phyloP scores from a whole-genome alignment of 179 eudicot genomes.

The Amaranthus tricolor region DNA sequence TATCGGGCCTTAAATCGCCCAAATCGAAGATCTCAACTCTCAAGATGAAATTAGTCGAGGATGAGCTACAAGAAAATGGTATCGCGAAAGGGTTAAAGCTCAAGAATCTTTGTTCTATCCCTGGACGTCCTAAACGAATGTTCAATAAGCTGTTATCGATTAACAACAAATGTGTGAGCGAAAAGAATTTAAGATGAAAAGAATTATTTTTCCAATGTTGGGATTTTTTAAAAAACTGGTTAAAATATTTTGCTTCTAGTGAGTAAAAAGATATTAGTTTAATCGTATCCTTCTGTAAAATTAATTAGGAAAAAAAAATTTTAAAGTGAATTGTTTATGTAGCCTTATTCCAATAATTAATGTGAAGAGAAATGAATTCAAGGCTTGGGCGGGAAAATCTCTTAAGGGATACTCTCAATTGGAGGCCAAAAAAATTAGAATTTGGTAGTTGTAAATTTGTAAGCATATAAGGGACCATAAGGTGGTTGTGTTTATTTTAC shows the following conservation, averaged over 20 bases:
- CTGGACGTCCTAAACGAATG: slow-evolving; percentile 70
- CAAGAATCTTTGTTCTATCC: slow-evolving; percentile 48
- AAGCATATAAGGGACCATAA: slow-evolving; percentile 29
- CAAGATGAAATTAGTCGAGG: slow-evolving; percentile 65
- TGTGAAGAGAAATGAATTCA: slow-evolving; percentile 11
- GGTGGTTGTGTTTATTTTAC: slow-evolving; percentile 21
- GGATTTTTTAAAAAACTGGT: slow-evolving; percentile 10
- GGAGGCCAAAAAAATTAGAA: slow-evolving; percentile 23
- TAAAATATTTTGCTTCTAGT: slow-evolving; percentile 22
- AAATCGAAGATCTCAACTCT: slow-evolving; percentile 53
- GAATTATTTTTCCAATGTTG: neutral
- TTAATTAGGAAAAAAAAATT: slow-evolving; percentile 14
- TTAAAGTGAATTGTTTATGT: slow-evolving; percentile 33
- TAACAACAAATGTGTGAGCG: slow-evolving; percentile 41
- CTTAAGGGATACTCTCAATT: slow-evolving; percentile 15
- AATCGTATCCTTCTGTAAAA: slow-evolving; percentile 21
- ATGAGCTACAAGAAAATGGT: slow-evolving; percentile 41
- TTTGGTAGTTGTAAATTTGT: slow-evolving; percentile 27
- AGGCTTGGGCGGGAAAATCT: slow-evolving; percentile 16
- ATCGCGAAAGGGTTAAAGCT: slow-evolving; percentile 40
- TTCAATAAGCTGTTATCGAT: slow-evolving; percentile 72
- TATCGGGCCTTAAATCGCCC: slow-evolving; percentile 62
- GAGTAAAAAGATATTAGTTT: slow-evolving; percentile 10
- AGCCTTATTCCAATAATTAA: slow-evolving; percentile 22
- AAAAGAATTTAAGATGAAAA: slow-evolving; percentile 36